phyloP scores from a whole-genome alignment of 148 eudicot species.

The Camellia japonica region DNA sequence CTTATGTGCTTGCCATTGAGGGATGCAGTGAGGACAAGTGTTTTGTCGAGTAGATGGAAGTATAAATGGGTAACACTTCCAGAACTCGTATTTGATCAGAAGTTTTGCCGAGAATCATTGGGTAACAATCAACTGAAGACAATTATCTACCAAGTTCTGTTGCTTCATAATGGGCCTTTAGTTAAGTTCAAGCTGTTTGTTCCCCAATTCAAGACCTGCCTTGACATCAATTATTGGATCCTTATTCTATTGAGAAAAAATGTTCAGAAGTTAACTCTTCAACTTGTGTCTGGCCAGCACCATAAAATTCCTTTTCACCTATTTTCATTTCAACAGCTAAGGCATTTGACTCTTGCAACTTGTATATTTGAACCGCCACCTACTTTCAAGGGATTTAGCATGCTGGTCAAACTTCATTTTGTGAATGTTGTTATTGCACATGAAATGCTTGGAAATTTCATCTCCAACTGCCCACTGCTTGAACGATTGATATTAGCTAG shows the following conservation, averaged over 20 bases:
- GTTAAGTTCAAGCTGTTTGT: neutral
- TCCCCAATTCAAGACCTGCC: neutral
- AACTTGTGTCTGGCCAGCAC: neutral
- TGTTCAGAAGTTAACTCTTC: no score
- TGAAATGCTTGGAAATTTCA: neutral
- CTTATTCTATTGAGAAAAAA: neutral
- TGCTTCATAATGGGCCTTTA: neutral
- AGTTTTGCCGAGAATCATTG: no score
- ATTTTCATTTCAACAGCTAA: no score
- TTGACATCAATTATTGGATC: neutral
- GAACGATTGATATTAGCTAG: neutral
- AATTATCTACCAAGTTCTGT: neutral
- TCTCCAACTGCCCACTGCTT: constrained; percentile 16
- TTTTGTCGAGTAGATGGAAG: no score
- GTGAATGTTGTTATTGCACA: neutral
- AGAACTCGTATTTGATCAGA: no score
- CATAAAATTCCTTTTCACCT: constrained; percentile 4
- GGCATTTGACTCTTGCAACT: no score
- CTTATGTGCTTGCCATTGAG: no score
- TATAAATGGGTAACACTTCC: no score
- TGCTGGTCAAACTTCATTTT: neutral
- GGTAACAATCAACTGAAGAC: no score
- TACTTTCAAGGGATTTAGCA: constrained; percentile 6
- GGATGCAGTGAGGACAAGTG: no score
- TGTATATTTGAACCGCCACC: neutral